Evolutionary conservation across 2,329 filamentous ascomycete genomes (phyloP), one percentile per base, ranked within the genome.

Genomic region (Botryotinia calthae): DNA sequence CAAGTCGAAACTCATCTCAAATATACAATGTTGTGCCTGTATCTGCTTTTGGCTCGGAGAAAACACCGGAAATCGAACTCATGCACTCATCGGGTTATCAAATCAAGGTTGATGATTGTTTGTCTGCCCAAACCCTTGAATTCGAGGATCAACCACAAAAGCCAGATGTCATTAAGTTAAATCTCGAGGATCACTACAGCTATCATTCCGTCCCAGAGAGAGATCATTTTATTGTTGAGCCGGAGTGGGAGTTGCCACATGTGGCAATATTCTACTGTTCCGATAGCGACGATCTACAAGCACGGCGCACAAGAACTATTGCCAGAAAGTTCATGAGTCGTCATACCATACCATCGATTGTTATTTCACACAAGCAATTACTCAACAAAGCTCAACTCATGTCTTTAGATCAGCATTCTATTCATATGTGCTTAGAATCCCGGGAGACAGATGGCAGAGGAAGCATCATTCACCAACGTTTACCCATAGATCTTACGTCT

Each of bases 11-110:
- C 16, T 79, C 81, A 65, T 84, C 84, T 61, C 84, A 84, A 44
- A 79, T 86, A 46, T 87, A 85, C 79, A 87, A 86, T 78, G 85
- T 87, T 61, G 83, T 87, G 62, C 85, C 85, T 25, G 83, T 86
- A 71, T 84, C 84, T 5, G 83, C 84, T 2, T 86, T 86, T 77
- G 85, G 85, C 18, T 83, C 83, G 20, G 78, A 81, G 62, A 81
- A 81, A 61, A 82, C 83, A 22, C 85, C 85, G 1, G 85, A 87
- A 73, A 84, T 87, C 31, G 85, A 87, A 77, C 83, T 87, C 66
- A 85, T 87, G 81, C 84, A 86, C 70, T 85, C 84, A 12, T 86
- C 85, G 46, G 83, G 82, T 20, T 84, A 84, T 73, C 85, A 87
- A 73, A 86, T 87, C 80, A 84, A 84, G 74, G 84, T 87, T 8